Evolutionary conservation across 495 filamentous ascomycete genomes (phyloP), one percentile per base, ranked within the genome.

Genomic region (Penicillium robsamsonii): DNA sequence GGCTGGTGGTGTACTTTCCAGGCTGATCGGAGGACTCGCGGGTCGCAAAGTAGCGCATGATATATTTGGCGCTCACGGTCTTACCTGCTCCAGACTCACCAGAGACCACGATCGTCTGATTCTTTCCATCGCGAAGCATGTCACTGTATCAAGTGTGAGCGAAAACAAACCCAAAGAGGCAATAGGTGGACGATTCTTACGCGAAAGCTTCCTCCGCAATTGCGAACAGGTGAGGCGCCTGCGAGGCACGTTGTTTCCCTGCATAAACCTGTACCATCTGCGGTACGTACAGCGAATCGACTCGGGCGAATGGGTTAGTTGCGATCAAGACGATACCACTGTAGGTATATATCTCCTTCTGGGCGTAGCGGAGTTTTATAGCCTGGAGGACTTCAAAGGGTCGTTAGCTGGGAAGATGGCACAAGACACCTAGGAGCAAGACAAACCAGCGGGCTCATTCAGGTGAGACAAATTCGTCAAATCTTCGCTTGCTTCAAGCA

Each of bases 311-410:
- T 9, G 94, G 94, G 76, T 99, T 99, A 44, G 94, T 97, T 50
- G 94, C 94, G 73, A 99, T 99, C 61, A 99, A 77, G 53, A 99
- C 94, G 68, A 99, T 99, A 64, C 94, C 94, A 72, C 90, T 95
- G 78, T 99, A 99, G 67, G 94, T 99, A 81, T 99, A 99, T 65
- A 99, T 99, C 67, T 99, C 94, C 69, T 97, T 97, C 70, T 99
- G 96, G 53, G 89, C 85, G 79, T 99, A 99, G 73, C 94, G 91
- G 64, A 99, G 84, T 67, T 90, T 92, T 68, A 99, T 99, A 25
- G 94, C 94, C 80, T 99, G 94, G 31, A 99, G 75, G 50, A 99
- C 94, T 97, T 63, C 57, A 54, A 22, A 68, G 37, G 50, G 50
- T 46, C 49, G 63, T 82, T 62, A 83, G 76, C 61, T 55, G 52